phyloP scores from a whole-genome alignment of 495 filamentous ascomycete species.

The Jackrogersella multiformis region DNA sequence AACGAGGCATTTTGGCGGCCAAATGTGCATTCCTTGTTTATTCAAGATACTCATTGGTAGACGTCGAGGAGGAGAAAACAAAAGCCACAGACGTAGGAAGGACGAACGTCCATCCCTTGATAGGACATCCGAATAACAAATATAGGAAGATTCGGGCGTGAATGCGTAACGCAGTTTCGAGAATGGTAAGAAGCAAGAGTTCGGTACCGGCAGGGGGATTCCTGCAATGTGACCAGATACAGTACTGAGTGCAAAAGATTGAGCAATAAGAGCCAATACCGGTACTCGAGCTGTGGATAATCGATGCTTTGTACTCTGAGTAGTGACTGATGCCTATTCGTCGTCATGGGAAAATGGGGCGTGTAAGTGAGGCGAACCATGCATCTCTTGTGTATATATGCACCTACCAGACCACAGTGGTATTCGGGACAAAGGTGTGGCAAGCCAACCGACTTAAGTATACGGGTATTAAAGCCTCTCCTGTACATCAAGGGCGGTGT shows the following conservation, averaged over 20 bases:
- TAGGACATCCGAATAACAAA: conserved; percentile 21
- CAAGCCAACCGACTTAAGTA: conserved; percentile 28
- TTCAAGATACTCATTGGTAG: conserved; percentile 22
- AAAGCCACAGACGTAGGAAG: conserved; percentile 26
- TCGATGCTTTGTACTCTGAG: conserved; percentile 26
- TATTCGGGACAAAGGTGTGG: conserved; percentile 42
- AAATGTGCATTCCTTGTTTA: conserved; percentile 28
- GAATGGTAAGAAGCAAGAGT: conserved; percentile 22
- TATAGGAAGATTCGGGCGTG: conserved; percentile 35
- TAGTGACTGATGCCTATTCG: conserved; percentile 39
- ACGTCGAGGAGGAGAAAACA: conserved; percentile 7
- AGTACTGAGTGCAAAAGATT: conserved; percentile 33
- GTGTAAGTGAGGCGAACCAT: conserved; percentile 49
- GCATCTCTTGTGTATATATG: conserved; percentile 41
- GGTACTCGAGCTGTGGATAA: conserved; percentile 30
- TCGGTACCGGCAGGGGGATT: conserved; percentile 30
- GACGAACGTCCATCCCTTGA: conserved; percentile 22
- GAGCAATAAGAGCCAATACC: conserved; percentile 41
- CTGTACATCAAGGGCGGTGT: conserved; percentile 37
- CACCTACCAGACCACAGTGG: conserved; percentile 39
- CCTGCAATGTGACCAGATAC: conserved; percentile 42
- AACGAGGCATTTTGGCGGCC: conserved; percentile 8
- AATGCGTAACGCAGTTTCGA: conserved; percentile 34
- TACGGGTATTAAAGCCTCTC: conserved; percentile 40
- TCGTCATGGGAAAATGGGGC: conserved; percentile 43